Conservation (phyloP, 2,329 filamentous ascomycete species). For the Penicillium crustosum region DNA sequence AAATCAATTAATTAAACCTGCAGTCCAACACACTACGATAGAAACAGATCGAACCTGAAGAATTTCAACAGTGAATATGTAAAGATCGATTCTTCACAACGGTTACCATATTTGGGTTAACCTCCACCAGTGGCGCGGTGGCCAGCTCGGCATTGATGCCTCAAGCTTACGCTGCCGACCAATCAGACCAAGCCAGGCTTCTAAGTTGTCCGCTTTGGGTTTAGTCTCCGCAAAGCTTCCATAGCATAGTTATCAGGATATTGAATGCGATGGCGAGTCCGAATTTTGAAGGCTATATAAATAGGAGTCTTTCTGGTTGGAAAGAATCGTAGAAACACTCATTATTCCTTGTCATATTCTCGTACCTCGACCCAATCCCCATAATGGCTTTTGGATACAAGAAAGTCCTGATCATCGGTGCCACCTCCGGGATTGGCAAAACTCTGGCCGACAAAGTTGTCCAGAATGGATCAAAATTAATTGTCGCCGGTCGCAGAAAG, state of each 20-base stretch:
- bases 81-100: neutral
- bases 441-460: neutral
- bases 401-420: neutral
- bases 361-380: neutral
- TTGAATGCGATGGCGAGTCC: neutral
- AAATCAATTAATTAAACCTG: neutral
- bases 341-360: no score
- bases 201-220: neutral
- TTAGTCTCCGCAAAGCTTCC: neutral
- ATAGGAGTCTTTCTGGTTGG: neutral
- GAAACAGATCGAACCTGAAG: neutral
- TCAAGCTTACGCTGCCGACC: neutral
- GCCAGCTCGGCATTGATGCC: neutral
- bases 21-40: neutral
- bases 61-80: neutral
- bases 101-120: neutral
- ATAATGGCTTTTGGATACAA: neutral
- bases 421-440: neutral
- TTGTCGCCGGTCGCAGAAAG: neutral
- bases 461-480: neutral
- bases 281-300: neutral
- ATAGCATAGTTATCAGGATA: neutral
- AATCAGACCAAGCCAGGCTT: neutral
- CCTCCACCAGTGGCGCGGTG: neutral
- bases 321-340: no score